Base-by-base conservation (phyloP, 495 filamentous ascomycete genomes). In the Tuber melanosporum region DNA sequence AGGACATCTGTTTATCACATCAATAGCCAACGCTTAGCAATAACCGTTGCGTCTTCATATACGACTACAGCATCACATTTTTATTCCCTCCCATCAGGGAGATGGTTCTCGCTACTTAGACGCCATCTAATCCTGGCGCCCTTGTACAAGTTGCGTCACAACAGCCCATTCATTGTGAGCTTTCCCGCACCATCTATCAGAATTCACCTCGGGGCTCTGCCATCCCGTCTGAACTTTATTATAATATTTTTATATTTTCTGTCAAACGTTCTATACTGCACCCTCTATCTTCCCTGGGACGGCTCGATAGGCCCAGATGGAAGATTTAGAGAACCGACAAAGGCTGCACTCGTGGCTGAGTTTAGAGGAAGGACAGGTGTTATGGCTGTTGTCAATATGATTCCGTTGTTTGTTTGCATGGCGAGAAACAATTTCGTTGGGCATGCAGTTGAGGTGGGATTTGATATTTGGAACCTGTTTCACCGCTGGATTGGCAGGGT, bases 81-180 rank as follows among this genome's bases (percentile, higher is more conserved):
- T 22, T 82, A 82, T 69, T 82, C 79, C 42, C 76, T 78, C 19
- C 76, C 80, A 49, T 80, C 80, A 12, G 43, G 73, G 47, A 82
- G 72, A 36, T 76, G 86, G 87, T 86, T 88, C 85, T 87, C 88
- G 39, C 83, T 82, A 73, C 77, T 97, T 80, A 97, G 97, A 86
- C 90, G 89, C 77, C 87, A 95, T 81, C 82, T 97, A 73, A 87
- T 97, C 79, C 93, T 94, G 83, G 95, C 95, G 15, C 94, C 95
- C 1, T 85, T 98, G 36, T 91, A 92, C 84, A 88, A 88, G 17
- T 91, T 88, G 77, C 90, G 95, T 43, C 95, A 98, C 86, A 96
- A 95, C 85, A 89, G 91, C 73, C 94, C 97, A 83, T 89, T 97
- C 78, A 89, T 89, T 78, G 85, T 98, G 8, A 95, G 92, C 8